Evolutionary conservation across 805 yeast genomes (phyloP).

Genomic region (Candida piceae): DNA sequence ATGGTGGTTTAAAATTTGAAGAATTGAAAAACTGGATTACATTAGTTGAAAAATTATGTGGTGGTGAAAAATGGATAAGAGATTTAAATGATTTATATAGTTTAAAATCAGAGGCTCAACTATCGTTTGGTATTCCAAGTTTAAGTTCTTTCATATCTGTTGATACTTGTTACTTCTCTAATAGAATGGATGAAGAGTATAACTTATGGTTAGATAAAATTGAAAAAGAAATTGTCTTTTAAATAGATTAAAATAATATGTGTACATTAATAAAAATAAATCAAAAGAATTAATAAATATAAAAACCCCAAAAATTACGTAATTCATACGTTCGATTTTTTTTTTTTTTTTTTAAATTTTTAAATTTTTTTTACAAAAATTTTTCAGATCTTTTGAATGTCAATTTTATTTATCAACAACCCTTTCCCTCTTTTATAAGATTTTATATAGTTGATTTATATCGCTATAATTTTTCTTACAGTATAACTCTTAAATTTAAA

Average conservation of each 20-base stretch:
- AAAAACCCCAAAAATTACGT: too few relatives aligned
- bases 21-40: slow-evolving; percentile 51
- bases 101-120: slow-evolving; percentile 34
- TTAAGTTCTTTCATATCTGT: slow-evolving; percentile 17
- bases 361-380: neutral
- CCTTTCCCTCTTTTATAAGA: too few relatives aligned
- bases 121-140: slow-evolving; percentile 23
- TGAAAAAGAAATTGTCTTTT: slow-evolving; percentile 19
- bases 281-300: too few relatives aligned
- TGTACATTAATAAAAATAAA: too few relatives aligned
- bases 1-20: slow-evolving; percentile 45
- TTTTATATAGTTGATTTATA: too few relatives aligned
- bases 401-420: too few relatives aligned
- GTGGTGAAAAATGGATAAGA: slow-evolving; percentile 58
- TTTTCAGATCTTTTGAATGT: slow-evolving; percentile 1
- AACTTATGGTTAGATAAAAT: slow-evolving; percentile 30
- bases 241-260: too few relatives aligned
- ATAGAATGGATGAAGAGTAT: slow-evolving; percentile 29
- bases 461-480: too few relatives aligned
- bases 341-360: neutral
- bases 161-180: slow-evolving; percentile 23
- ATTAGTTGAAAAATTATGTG: slow-evolving; percentile 48
- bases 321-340: neutral
- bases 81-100: slow-evolving; percentile 31
- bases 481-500: too few relatives aligned